Conservation (phyloP, 257 asterid genomes). For the Solanum rostratum region DNA sequence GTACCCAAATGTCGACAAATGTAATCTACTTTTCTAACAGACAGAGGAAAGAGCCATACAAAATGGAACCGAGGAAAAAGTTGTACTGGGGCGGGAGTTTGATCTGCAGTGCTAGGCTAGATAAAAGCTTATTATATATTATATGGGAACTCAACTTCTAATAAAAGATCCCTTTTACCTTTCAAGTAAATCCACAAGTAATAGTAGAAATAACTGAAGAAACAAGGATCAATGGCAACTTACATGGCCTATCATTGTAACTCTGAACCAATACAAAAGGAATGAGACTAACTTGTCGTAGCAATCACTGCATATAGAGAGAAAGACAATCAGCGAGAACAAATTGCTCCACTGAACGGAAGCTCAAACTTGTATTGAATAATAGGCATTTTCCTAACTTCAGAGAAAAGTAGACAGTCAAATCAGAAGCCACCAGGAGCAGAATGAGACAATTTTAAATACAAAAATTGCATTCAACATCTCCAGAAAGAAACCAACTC, state of each 20-base stretch:
- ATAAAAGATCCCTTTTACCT: background rate
- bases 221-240: slow-evolving; percentile 11
- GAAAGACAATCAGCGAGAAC: background rate
- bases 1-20: background rate
- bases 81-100: background rate
- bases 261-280: slow-evolving; percentile 89
- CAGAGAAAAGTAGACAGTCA: background rate
- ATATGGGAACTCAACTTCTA: background rate
- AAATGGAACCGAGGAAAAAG: background rate
- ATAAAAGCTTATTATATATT: background rate
- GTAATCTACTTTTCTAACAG: background rate
- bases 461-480: background rate
- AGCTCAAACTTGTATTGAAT: background rate
- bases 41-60: background rate
- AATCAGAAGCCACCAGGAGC: background rate
- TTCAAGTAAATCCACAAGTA: background rate
- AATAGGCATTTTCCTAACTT: background rate
- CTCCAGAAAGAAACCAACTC: slow-evolving; percentile 11
- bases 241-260: slow-evolving; percentile 65
- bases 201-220: background rate
- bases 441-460: background rate
- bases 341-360: background rate
- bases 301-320: slow-evolving; percentile 57
- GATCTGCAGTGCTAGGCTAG: background rate
- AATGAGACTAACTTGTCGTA: slow-evolving; percentile 68